Conservation (phyloP, 2,329 filamentous ascomycete species). For the Thielaviopsis cerberus region DNA sequence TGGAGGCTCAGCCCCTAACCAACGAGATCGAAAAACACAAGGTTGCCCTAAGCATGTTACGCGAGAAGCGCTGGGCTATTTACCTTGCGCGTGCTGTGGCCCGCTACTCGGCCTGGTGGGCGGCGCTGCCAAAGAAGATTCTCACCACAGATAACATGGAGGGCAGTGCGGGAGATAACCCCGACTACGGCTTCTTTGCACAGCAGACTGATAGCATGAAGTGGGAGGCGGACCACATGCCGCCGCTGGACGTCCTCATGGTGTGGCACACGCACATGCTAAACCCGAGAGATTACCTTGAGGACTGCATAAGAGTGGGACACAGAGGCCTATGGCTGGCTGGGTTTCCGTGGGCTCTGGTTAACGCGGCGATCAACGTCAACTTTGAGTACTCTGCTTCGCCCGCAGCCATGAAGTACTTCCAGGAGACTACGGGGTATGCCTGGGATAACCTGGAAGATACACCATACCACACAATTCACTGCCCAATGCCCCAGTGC, state of each 20-base stretch:
- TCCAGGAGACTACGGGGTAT: constrained; percentile 28
- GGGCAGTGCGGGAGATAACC: not conserved
- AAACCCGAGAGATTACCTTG: constrained; percentile 54
- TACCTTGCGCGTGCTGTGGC: constrained; percentile 50
- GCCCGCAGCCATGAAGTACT: constrained; percentile 25
- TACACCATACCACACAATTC: constrained; percentile 25
- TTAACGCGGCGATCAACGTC: constrained; percentile 39
- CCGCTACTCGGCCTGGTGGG: constrained; percentile 51
- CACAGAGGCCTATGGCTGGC: constrained; percentile 37
- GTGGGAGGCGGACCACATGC: constrained; percentile 9
- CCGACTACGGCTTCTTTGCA: constrained; percentile 4
- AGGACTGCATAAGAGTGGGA: constrained; percentile 48
- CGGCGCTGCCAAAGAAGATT: constrained; percentile 17
- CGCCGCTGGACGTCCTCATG: constrained; percentile 47
- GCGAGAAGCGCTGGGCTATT: constrained; percentile 57
- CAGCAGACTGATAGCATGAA: not conserved
- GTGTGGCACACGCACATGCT: constrained; percentile 66
- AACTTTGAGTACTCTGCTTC: constrained; percentile 37
- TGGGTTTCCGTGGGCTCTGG: constrained; percentile 46
- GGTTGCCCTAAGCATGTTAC: constrained; percentile 29
- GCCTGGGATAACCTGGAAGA: constrained; percentile 44
- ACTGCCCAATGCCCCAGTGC: constrained; percentile 35
- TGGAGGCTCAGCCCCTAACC: too few species aligned
- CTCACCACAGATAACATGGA: constrained; percentile 23
- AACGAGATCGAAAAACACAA: constrained; percentile 18